These are phyloP conservation scores for Mikania micrantha DNA, from an alignment of 129 eudicot genomes.

Conservation along the genomic window DNA sequence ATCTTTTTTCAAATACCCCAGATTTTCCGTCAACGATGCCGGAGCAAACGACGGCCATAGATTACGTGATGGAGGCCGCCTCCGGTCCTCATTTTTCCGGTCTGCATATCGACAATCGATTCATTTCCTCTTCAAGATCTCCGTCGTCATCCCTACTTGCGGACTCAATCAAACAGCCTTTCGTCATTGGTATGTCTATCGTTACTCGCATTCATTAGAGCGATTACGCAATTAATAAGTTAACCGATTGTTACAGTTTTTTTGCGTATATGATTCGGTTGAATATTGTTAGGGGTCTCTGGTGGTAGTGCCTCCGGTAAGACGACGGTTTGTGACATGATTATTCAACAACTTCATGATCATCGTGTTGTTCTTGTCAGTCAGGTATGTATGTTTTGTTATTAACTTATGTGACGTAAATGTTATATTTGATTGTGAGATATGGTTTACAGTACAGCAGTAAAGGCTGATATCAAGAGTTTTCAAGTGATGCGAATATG, in stretches of 20 bases:
- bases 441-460: not conserved
- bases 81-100: slow-evolving; percentile 97
- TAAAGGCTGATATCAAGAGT: not conserved
- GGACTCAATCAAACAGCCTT: slow-evolving; percentile 65
- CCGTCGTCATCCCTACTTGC: slow-evolving; percentile 18
- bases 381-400: slow-evolving; percentile 47
- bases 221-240: not conserved
- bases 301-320: slow-evolving; percentile 99
- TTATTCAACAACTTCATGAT: slow-evolving; percentile 98
- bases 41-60: slow-evolving; percentile 57
- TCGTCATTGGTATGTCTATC: slow-evolving; percentile 68
- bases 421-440: not conserved
- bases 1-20: not conserved
- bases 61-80: slow-evolving; percentile 89
- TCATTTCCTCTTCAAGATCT: slow-evolving; percentile 38
- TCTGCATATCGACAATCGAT: slow-evolving; percentile 55
- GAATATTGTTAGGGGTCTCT: slow-evolving; percentile 61
- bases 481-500: not conserved
- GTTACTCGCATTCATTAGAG: not conserved
- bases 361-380: slow-evolving; percentile 95
- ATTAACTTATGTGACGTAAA: not conserved
- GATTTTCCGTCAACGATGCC: slow-evolving; percentile 38
- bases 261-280: not conserved
- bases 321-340: slow-evolving; percentile 98
- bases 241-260: not conserved